Evolutionary conservation across 495 filamentous ascomycete species (phyloP).

Genomic region (Aspergillus panamensis): DNA sequence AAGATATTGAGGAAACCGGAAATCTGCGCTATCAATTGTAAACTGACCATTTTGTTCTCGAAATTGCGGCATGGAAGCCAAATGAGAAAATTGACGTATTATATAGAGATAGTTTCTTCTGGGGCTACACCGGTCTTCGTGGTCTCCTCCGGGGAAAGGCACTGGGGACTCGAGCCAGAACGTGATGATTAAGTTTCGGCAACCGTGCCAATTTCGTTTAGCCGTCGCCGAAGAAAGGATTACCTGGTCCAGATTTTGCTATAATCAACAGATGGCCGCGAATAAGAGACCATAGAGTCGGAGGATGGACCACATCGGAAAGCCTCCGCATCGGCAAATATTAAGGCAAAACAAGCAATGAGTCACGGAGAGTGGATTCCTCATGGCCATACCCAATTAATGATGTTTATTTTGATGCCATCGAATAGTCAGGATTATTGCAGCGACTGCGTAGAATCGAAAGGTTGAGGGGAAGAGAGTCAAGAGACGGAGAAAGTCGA

Average conservation of each 20-base stretch:
- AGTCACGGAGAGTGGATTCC: no score
- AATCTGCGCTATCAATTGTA: conserved; percentile 2
- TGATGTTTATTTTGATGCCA: no score
- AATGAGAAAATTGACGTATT: conserved; percentile 8
- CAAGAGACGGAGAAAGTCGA: conserved; percentile 2
- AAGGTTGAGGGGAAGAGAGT: not conserved
- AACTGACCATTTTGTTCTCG: conserved; percentile 1
- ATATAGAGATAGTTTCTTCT: conserved; percentile 9
- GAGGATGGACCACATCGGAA: no score
- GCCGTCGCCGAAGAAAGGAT: no score
- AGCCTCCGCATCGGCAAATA: no score
- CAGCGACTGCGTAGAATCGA: no score
- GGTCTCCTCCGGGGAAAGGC: not conserved
- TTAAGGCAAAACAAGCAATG: no score
- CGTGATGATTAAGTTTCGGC: conserved; percentile 1
- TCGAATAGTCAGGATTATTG: no score
- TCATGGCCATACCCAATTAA: no score
- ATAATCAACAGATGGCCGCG: no score
- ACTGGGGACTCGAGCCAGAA: conserved; percentile 10
- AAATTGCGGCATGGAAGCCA: not conserved
- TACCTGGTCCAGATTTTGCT: no score
- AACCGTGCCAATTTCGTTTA: not conserved
- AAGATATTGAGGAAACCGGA: not conserved
- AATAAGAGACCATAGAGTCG: no score
- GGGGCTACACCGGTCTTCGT: conserved; percentile 3